Base-by-base conservation (phyloP, 2,329 filamentous ascomycete species). In the Didymella exigua region DNA sequence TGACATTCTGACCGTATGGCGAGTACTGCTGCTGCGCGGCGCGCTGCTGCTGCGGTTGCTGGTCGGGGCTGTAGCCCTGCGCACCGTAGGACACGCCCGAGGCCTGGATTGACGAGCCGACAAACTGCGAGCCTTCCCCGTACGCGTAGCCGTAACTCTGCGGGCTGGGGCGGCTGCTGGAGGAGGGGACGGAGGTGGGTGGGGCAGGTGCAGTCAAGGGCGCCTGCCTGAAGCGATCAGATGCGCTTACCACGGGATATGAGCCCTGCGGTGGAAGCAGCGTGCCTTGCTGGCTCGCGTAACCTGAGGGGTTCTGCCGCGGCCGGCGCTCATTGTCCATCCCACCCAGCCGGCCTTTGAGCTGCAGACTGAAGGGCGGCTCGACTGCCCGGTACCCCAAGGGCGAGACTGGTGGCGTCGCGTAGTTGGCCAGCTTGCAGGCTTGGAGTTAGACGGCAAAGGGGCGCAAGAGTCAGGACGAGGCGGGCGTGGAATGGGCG, bases 261-360 rank as follows among this genome's bases (percentile, higher is more conserved):
- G 76, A 75, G 47, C 70, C 62, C 58, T 75, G 70, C 51, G 74
- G 64, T 66, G 75, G 69, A 61, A 75, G 76, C 82, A 82, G 70
- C 65, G 68, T 68, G 79, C 76, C 75, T 77, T 74, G 75, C 69
- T 77, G 77, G 73, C 70, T 71, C 59, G 85, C 81, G 78, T 88
- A 87, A 76, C 83, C 80, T 74, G 85, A 82, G 77, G 84, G 81
- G 77, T 89, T 89, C 80, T 89, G 88, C 84, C 89, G 88, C 81
- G 86, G 83, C 72, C 86, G 82, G 73, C 84, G 86, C 77, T 84
- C 85, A 79, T 87, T 85, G 78, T 93, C 90, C 90, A 95, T 95
- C 74, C 85, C 86, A 80, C 80, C 75, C 71, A 79, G 77, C 75
- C 78, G 76, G 76, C 81, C 77, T 74, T 77, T 76, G 70, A 77